Evolutionary conservation across 2,329 filamentous ascomycete genomes (phyloP).

Genomic region (Sodiomyces alkalinus): DNA sequence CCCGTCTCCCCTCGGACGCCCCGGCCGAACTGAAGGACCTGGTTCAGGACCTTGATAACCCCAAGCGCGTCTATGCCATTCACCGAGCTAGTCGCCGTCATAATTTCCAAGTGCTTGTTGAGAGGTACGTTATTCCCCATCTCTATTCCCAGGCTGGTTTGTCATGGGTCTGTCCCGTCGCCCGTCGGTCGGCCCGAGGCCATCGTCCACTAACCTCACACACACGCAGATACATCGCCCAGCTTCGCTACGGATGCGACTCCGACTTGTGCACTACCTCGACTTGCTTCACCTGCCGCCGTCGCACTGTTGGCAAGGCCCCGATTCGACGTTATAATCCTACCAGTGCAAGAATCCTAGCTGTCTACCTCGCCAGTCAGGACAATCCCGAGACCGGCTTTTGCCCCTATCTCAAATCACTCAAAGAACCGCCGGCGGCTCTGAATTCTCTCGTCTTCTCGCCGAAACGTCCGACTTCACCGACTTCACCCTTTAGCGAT

Average conservation of each 20-base stretch:
- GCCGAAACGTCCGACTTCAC: constrained; percentile 12
- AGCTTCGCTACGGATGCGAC: constrained; percentile 71
- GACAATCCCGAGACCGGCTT: constrained; percentile 59
- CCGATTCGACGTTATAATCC: constrained; percentile 68
- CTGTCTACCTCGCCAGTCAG: constrained; percentile 65
- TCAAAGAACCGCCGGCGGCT: constrained; percentile 27
- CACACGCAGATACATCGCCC: constrained; percentile 54
- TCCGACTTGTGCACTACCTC: constrained; percentile 52
- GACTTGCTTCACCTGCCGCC: constrained; percentile 69
- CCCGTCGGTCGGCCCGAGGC: not conserved
- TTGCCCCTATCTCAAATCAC: constrained; percentile 37
- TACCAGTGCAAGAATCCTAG: constrained; percentile 67
- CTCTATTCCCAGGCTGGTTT: not conserved
- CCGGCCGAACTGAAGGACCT: constrained; percentile 39
- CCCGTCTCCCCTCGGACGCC: constrained; percentile 43
- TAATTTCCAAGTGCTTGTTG: constrained; percentile 50
- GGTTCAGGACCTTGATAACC: constrained; percentile 44
- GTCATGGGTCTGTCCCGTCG: not conserved
- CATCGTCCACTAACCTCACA: constrained; percentile 8
- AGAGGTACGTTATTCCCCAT: constrained; percentile 36
- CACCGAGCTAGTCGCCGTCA: constrained; percentile 46
- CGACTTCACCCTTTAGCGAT: constrained; percentile 7
- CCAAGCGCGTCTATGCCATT: constrained; percentile 43
- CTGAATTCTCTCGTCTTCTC: constrained; percentile 31
- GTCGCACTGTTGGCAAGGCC: constrained; percentile 46